Conservation (phyloP, 2,329 filamentous ascomycete genomes). For the Scleromitrula shiraiana region DNA sequence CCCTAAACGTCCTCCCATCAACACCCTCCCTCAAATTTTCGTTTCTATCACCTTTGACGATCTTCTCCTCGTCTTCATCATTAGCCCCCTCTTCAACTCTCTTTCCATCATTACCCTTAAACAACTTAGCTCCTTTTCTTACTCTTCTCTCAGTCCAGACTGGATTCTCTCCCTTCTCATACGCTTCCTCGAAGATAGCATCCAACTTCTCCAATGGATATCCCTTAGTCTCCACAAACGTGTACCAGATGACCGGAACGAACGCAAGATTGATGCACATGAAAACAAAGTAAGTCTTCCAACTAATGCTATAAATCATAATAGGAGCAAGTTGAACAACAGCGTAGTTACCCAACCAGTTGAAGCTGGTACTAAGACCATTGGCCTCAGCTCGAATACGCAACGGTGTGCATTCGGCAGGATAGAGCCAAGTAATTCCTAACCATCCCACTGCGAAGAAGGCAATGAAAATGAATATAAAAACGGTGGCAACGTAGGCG, state of each 20-base stretch:
- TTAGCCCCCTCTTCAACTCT: neutral
- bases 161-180: slow-evolving; percentile 6
- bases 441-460: slow-evolving; percentile 46
- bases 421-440: slow-evolving; percentile 46
- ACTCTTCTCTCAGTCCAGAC: slow-evolving; percentile 6
- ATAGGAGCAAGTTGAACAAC: slow-evolving; percentile 43
- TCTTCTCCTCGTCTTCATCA: neutral
- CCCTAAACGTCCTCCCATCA: neutral
- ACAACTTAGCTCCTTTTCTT: slow-evolving; percentile 1
- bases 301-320: slow-evolving; percentile 28
- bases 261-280: slow-evolving; percentile 9
- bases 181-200: slow-evolving; percentile 7
- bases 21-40: neutral
- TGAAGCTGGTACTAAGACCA: slow-evolving; percentile 38
- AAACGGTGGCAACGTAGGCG: slow-evolving; percentile 25
- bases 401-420: slow-evolving; percentile 48
- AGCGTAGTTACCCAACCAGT: slow-evolving; percentile 53
- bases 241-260: slow-evolving; percentile 3
- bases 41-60: neutral
- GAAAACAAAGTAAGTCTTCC: slow-evolving; percentile 30
- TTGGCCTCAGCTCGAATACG: slow-evolving; percentile 48
- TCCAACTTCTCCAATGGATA: slow-evolving; percentile 7
- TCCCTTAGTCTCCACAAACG: slow-evolving; percentile 7
- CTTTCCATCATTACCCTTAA: neutral
- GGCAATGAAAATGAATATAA: slow-evolving; percentile 44